Conservation (phyloP, 176 grass and related monocot genomes). For the Tillandsia fasciculata region DNA sequence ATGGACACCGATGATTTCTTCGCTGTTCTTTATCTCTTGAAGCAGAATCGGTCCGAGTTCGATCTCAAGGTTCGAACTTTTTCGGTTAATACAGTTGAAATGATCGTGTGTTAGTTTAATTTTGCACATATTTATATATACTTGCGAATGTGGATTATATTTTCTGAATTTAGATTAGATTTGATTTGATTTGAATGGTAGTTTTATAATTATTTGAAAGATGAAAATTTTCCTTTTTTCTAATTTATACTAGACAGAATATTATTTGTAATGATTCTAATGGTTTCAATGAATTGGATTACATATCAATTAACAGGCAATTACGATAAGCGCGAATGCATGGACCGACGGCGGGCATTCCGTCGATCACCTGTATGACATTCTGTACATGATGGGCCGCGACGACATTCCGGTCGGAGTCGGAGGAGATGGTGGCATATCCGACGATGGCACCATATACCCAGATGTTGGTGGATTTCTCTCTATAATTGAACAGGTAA, state of each 20-base stretch:
- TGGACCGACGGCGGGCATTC: constrained; percentile 84
- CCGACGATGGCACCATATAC: constrained; percentile 27
- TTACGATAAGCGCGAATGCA: constrained; percentile 65
- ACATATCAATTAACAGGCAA: constrained; percentile 30
- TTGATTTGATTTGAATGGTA: too few relatives aligned
- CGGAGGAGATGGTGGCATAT: constrained; percentile 64
- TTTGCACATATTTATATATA: too few relatives aligned
- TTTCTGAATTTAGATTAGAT: too few relatives aligned
- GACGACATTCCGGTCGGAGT: constrained; percentile 78
- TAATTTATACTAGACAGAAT: too few relatives aligned
- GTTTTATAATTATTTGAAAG: too few relatives aligned
- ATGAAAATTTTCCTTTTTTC: too few relatives aligned
- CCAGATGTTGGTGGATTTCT: constrained; percentile 67
- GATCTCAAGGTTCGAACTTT: constrained; percentile 48
- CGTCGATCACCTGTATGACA: constrained; percentile 70
- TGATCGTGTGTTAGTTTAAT: not conserved
- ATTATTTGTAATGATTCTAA: too few relatives aligned
- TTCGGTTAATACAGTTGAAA: not conserved
- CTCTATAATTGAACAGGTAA: constrained; percentile 68
- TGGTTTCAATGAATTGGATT: not conserved
- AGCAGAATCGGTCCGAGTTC: constrained; percentile 54
- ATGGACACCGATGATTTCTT: constrained; percentile 57
- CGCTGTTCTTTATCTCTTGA: constrained; percentile 56
- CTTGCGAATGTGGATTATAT: too few relatives aligned
- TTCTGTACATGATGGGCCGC: constrained; percentile 79